A percentile compares a stretch with the other conserved stretches of the same genome.
Conservation (phyloP, 139 green algal species). For the Chlorella sp. region DNA sequence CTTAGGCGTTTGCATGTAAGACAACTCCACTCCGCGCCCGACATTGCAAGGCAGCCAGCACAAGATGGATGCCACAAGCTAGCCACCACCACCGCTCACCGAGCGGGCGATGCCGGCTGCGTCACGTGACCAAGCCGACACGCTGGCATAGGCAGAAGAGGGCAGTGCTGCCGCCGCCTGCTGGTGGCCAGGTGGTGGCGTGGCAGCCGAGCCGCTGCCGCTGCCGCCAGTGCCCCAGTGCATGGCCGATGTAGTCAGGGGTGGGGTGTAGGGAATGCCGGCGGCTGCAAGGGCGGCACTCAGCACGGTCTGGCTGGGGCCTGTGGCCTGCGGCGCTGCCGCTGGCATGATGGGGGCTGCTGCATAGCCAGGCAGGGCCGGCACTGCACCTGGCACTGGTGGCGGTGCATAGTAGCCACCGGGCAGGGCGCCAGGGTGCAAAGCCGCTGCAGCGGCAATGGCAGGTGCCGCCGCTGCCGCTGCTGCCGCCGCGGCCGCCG, state of each 20-base stretch:
- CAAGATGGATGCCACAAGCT: too few species aligned
- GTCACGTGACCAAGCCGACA: conserved; percentile 14
- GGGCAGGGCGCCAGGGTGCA: background rate
- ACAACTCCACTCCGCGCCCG: too few species aligned
- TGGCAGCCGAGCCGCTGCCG: background rate
- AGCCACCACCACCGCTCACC: background rate
- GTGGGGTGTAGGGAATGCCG: background rate
- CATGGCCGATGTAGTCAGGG: background rate
- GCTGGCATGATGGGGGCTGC: too few species aligned
- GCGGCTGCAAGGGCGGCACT: background rate
- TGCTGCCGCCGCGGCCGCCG: background rate
- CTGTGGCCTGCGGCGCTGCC: background rate
- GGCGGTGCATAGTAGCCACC: background rate
- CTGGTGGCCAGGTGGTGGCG: background rate
- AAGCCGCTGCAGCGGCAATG: background rate
- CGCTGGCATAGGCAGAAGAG: background rate
- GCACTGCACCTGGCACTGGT: background rate
- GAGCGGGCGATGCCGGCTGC: background rate
- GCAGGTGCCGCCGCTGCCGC: background rate
- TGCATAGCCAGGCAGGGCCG: background rate
- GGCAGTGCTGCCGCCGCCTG: background rate
- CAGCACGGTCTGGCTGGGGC: too few species aligned
- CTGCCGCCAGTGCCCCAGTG: background rate
- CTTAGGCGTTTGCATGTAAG: too few species aligned
- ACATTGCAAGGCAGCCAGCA: too few species aligned